Evolutionary conservation across 768 basidiomycete genomes (phyloP).

Genomic region (Symmetrospora coprosmae): DNA sequence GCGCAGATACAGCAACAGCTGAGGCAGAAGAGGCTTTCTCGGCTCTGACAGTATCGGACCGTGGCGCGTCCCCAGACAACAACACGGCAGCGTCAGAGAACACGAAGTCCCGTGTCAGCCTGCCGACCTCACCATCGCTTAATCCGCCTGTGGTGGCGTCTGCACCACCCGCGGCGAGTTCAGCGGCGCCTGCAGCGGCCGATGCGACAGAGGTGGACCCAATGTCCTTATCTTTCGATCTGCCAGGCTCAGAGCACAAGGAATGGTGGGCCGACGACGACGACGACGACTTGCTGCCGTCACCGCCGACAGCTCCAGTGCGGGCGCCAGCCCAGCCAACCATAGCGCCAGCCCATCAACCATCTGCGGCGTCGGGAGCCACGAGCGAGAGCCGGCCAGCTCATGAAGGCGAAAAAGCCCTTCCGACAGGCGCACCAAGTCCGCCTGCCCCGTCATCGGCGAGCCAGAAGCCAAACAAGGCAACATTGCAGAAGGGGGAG

Average conservation of each 20-base stretch:
- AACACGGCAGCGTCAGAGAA: too few species aligned
- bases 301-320: neutral
- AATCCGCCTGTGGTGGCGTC: too few species aligned
- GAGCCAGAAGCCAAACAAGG: too few species aligned
- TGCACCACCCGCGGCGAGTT: neutral
- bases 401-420: neutral
- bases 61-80: too few species aligned
- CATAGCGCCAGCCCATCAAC: neutral
- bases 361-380: neutral
- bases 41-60: too few species aligned
- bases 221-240: neutral
- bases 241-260: neutral
- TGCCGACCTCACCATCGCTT: too few species aligned
- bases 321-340: neutral
- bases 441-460: too few species aligned
- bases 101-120: too few species aligned
- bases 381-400: neutral
- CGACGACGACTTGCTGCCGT: slow-evolving; percentile 1
- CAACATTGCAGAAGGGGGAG: too few species aligned
- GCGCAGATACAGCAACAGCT: neutral
- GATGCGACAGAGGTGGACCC: neutral
- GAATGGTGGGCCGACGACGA: slow-evolving; percentile 11
- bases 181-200: neutral
- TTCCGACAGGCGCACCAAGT: neutral
- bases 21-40: neutral